Percentiles rank a stretch among this genome's conserved stretches.
Conservation (phyloP, 441 rosid species). For the Erodium trifolium region DNA sequence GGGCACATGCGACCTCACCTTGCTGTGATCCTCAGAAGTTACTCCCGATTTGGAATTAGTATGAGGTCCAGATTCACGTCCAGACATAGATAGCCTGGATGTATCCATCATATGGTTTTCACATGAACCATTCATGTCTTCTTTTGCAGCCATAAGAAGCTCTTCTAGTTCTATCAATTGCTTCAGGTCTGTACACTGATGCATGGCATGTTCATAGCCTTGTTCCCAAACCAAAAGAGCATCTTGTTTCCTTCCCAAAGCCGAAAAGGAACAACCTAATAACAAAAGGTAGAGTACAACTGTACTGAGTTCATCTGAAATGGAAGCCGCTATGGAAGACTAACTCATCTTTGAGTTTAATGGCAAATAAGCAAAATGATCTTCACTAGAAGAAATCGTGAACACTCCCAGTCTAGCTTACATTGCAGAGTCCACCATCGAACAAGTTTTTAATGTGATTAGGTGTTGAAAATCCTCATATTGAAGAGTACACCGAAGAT, state of each 20-base stretch:
- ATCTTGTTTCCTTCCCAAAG: slow-evolving; percentile 75
- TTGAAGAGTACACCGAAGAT: background rate
- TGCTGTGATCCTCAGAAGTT: no score
- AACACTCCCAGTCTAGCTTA: slow-evolving; percentile 10
- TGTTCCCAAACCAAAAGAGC: slow-evolving; percentile 73
- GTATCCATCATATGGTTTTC: slow-evolving; percentile 26
- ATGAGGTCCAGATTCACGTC: slow-evolving; percentile 24
- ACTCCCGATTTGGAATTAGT: background rate
- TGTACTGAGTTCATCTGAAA: slow-evolving; percentile 22
- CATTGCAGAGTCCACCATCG: background rate
- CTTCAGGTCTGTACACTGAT: slow-evolving; percentile 76
- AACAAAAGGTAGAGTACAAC: slow-evolving; percentile 15
- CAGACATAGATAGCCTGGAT: slow-evolving; percentile 24
- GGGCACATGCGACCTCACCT: background rate
- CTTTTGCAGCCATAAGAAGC: slow-evolving; percentile 47
- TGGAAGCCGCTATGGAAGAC: slow-evolving; percentile 6
- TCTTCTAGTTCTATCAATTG: slow-evolving; percentile 86
- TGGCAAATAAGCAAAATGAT: slow-evolving; percentile 1
- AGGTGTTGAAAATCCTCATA: slow-evolving; percentile 1
- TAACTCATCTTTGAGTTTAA: background rate
- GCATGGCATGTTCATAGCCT: slow-evolving; percentile 58
- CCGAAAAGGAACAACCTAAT: slow-evolving; percentile 69
- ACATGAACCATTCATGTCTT: slow-evolving; percentile 27
- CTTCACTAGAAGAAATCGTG: background rate
- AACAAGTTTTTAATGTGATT: background rate